These are phyloP conservation scores for Leavenworthia alabamica DNA, from an alignment of 345 rosid genomes.

Conservation along the genomic window DNA sequence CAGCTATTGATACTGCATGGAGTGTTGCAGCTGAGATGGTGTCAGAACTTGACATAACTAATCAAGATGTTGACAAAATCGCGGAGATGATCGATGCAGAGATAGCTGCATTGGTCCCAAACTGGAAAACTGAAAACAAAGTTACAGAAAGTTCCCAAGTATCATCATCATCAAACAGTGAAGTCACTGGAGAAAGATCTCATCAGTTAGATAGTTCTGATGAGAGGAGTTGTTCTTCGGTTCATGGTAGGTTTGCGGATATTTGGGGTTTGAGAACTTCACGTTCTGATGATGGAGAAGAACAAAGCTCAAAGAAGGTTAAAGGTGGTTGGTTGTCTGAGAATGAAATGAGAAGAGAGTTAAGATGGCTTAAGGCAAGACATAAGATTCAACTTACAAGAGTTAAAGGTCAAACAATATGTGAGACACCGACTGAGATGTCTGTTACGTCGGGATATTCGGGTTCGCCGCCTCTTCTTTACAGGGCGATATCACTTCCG, in stretches of 20 bases:
- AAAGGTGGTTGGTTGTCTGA: conserved; percentile 32
- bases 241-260: conserved; percentile 73
- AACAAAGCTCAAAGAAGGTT: background rate
- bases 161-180: conserved; percentile 42
- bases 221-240: conserved; percentile 37
- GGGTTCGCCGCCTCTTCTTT: conserved; percentile 58
- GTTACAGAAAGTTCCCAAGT: conserved; percentile 28
- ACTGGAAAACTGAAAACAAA: conserved; percentile 41
- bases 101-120: conserved; percentile 60
- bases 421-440: conserved; percentile 5
- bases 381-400: conserved; percentile 57
- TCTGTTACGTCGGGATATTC: conserved; percentile 35
- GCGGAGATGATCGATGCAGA: conserved; percentile 87
- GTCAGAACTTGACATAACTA: conserved; percentile 68
- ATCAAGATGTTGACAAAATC: conserved; percentile 74
- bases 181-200: conserved; percentile 33
- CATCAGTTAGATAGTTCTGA: conserved; percentile 37
- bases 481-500: conserved; percentile 77
- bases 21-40: conserved; percentile 90
- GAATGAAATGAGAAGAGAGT: conserved; percentile 72
- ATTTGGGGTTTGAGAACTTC: conserved; percentile 57
- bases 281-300: conserved; percentile 35
- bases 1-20: conserved; percentile 58
- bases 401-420: conserved; percentile 39
- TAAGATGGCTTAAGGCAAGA: conserved; percentile 90